These are phyloP conservation scores for Ascochyta koolunga DNA, from an alignment of 2,329 filamentous ascomycete species.

Conservation along the genomic window DNA sequence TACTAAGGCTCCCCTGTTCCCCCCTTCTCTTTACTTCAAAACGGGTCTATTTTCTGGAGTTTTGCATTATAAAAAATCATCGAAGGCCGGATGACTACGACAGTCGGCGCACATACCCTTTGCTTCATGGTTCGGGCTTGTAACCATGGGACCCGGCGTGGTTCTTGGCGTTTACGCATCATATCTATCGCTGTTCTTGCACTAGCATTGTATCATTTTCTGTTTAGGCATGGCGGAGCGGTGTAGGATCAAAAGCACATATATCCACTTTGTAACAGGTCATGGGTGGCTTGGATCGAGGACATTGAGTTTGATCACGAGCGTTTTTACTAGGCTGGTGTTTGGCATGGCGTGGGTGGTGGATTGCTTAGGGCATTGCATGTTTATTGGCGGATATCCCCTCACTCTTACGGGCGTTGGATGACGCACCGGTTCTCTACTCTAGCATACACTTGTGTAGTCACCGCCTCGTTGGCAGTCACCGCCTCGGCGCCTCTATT, in stretches of 20 bases:
- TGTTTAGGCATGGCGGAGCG: constrained; percentile 25
- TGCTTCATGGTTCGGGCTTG: constrained; percentile 21
- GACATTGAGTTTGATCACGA: constrained; percentile 17
- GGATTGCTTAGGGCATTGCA: constrained; percentile 16
- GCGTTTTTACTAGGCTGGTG: constrained; percentile 31
- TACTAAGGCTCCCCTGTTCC: constrained; percentile 23
- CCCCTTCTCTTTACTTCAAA: constrained; percentile 6
- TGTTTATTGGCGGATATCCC: constrained; percentile 28
- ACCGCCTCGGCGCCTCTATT: constrained; percentile 26
- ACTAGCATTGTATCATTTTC: constrained; percentile 32
- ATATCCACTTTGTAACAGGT: constrained; percentile 22
- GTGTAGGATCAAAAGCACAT: constrained; percentile 43
- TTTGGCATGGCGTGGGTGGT: constrained; percentile 19
- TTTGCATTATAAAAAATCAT: constrained; percentile 28
- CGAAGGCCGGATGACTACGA: constrained; percentile 16
- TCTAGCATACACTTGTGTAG: constrained; percentile 27
- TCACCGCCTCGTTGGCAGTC: constrained; percentile 26
- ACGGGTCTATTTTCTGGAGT: constrained; percentile 19
- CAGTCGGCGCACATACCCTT: constrained; percentile 24
- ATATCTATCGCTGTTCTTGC: constrained; percentile 20
- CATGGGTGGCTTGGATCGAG: constrained; percentile 4
- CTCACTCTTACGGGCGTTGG: constrained; percentile 25
- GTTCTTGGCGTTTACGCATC: constrained; percentile 9
- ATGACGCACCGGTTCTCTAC: constrained; percentile 26
- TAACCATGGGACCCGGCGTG: constrained; percentile 14